phyloP scores from a whole-genome alignment of 768 basidiomycete genomes.

The Suillus americanus region DNA sequence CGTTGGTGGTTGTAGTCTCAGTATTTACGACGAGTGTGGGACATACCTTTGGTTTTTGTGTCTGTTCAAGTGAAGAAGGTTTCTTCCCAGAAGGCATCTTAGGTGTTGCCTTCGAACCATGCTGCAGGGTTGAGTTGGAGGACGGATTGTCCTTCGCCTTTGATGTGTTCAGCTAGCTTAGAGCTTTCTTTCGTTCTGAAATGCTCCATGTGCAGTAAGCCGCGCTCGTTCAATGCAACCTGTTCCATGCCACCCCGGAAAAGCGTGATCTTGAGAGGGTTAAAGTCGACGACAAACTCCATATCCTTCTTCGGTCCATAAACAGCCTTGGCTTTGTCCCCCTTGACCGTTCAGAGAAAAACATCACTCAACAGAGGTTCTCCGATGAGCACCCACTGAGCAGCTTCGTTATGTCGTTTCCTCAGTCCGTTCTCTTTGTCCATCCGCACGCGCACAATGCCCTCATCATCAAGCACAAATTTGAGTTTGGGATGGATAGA shows the following conservation, averaged over 20 bases:
- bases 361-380: conserved; percentile 65
- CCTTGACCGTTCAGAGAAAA: conserved; percentile 64
- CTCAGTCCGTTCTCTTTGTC: conserved; percentile 79
- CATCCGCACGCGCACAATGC: conserved; percentile 84
- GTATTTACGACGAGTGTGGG: too few relatives aligned
- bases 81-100: conserved; percentile 91
- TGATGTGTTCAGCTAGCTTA: conserved; percentile 36
- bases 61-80: conserved; percentile 86
- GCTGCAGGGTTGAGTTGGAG: conserved; percentile 52
- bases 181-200: conserved; percentile 67
- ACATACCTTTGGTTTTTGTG: conserved; percentile 88
- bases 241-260: conserved; percentile 76
- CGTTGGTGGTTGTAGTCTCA: conserved; percentile 2
- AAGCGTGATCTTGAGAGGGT: conserved; percentile 75
- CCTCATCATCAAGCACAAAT: conserved; percentile 69
- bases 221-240: conserved; percentile 84
- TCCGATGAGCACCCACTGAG: conserved; percentile 80
- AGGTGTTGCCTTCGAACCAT: conserved; percentile 89
- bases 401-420: conserved; percentile 90
- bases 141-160: conserved; percentile 45
- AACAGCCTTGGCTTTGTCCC: conserved; percentile 59
- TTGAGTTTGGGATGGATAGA: conserved; percentile 80
- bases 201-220: conserved; percentile 97
- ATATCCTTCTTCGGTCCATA: conserved; percentile 65
- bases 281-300: conserved; percentile 67